These are phyloP conservation scores for Scheffersomyces segobiensis DNA, from an alignment of 1,139 yeast genomes.

Conservation along the genomic window DNA sequence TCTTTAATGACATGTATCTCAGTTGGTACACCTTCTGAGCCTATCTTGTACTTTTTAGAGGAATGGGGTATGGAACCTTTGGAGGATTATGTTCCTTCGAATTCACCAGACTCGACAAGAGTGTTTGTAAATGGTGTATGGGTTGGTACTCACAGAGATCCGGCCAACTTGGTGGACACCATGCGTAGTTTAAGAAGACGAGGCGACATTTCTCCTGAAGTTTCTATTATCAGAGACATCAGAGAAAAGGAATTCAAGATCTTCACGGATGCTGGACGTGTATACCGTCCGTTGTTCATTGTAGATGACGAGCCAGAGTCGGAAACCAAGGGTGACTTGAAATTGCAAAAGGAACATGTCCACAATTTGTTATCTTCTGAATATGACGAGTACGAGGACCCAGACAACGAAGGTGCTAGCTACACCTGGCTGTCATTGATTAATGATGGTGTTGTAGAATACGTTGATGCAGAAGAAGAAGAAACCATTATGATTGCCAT, in stretches of 20 bases:
- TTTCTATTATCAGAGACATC: conserved; percentile 93
- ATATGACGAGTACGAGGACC: conserved; percentile 57
- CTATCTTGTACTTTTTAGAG: conserved; percentile 87
- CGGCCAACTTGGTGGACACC: conserved; percentile 85
- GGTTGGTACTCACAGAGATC: conserved; percentile 98
- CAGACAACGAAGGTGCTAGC: conserved; percentile 54
- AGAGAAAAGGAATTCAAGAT: conserved; percentile 94
- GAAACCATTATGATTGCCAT: conserved; percentile 98
- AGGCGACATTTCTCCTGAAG: conserved; percentile 96
- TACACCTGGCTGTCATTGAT: conserved; percentile 88
- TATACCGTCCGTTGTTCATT: conserved; percentile 89
- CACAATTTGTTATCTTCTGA: conserved; percentile 68
- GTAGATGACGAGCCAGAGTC: conserved; percentile 84
- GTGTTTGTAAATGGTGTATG: conserved; percentile 98
- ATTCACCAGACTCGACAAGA: conserved; percentile 88
- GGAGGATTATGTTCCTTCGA: conserved; percentile 93
- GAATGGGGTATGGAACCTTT: conserved; percentile 99
- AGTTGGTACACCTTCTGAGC: conserved; percentile 97
- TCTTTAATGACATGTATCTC: conserved; percentile 97
- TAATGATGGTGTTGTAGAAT: conserved; percentile 85
- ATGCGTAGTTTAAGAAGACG: conserved; percentile 90
- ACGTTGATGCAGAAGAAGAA: conserved; percentile 96
- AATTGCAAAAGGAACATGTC: conserved; percentile 81
- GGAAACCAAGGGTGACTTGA: conserved; percentile 75
- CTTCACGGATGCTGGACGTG: conserved; percentile 98